Conservation (phyloP, 106 monocot genomes). For the Allium cepa region DNA sequence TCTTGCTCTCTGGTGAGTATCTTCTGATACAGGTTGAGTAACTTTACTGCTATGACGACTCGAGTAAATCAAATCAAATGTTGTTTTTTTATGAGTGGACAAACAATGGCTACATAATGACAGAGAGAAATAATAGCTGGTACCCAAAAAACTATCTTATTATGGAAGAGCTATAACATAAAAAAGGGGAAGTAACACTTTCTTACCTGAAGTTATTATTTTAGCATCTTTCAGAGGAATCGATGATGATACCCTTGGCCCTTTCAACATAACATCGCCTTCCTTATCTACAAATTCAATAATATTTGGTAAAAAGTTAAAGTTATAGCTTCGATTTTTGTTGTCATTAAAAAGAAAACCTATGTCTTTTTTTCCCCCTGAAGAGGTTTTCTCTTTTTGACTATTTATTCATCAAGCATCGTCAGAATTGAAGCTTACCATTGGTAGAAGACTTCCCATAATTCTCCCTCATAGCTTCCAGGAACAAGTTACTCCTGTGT, state of each 20-base stretch:
- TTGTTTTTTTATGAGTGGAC: too few species aligned
- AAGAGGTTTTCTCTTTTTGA: neutral
- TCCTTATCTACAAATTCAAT: conserved; percentile 12
- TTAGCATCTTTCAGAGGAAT: conserved; percentile 11
- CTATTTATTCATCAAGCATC: neutral
- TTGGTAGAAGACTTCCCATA: conserved; percentile 26
- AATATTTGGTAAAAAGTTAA: neutral
- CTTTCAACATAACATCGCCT: conserved; percentile 6
- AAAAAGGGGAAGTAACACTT: too few species aligned
- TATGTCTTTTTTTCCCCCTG: neutral
- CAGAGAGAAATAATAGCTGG: too few species aligned
- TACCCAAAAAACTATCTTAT: too few species aligned
- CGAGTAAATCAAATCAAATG: too few species aligned
- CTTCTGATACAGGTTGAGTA: too few species aligned
- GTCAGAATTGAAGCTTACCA: conserved; percentile 16
- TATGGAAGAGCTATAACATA: too few species aligned
- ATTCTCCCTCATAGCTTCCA: conserved; percentile 22
- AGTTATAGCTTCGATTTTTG: neutral
- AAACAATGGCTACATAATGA: too few species aligned
- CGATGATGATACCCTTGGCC: conserved; percentile 14
- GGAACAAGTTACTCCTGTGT: conserved; percentile 26
- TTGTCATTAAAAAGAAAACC: neutral
- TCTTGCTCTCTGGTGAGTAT: too few species aligned
- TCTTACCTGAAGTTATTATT: neutral
- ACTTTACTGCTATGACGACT: too few species aligned